These are phyloP conservation scores for Ceratobasidium sp. DNA, from an alignment of 1,284 basidiomycete genomes.

Conservation along the genomic window DNA sequence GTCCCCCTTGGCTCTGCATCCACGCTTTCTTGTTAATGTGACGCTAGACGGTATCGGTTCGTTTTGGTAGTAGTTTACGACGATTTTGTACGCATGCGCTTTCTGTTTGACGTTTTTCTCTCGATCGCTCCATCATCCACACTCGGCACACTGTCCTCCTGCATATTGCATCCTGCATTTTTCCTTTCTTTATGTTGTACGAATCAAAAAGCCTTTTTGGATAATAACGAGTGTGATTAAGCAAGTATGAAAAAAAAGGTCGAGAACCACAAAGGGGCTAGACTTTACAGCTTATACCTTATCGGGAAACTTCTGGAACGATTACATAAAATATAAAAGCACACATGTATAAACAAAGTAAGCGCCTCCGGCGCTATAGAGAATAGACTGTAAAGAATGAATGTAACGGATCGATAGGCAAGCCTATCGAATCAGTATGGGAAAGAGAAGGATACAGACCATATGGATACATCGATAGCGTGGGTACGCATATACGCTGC, in stretches of 20 bases:
- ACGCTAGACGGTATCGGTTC: slow-evolving; percentile 6
- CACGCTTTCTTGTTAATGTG: neutral
- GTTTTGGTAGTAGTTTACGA: slow-evolving; percentile 2
- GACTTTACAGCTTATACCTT: neutral
- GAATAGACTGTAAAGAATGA: too few relatives aligned
- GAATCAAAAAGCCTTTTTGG: slow-evolving; percentile 3
- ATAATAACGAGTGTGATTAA: neutral
- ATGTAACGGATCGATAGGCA: too few relatives aligned
- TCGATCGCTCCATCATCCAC: slow-evolving; percentile 1
- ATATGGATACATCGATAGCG: too few relatives aligned
- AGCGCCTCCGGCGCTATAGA: too few relatives aligned
- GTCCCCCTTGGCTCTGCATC: slow-evolving; percentile 27
- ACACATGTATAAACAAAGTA: too few relatives aligned
- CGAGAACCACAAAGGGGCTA: neutral
- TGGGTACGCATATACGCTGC: too few relatives aligned
- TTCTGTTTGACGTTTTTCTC: slow-evolving; percentile 1
- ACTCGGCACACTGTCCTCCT: slow-evolving; percentile 8
- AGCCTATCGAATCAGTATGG: too few relatives aligned
- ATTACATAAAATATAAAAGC: too few relatives aligned
- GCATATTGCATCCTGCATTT: neutral
- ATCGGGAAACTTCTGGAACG: too few relatives aligned
- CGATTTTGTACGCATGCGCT: slow-evolving; percentile 17
- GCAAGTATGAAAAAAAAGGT: neutral
- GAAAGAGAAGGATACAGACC: too few relatives aligned
- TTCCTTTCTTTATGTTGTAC: neutral